phyloP scores from a whole-genome alignment of 192 early-diverging fungal genomes.

The Umbelopsis isabellina region DNA sequence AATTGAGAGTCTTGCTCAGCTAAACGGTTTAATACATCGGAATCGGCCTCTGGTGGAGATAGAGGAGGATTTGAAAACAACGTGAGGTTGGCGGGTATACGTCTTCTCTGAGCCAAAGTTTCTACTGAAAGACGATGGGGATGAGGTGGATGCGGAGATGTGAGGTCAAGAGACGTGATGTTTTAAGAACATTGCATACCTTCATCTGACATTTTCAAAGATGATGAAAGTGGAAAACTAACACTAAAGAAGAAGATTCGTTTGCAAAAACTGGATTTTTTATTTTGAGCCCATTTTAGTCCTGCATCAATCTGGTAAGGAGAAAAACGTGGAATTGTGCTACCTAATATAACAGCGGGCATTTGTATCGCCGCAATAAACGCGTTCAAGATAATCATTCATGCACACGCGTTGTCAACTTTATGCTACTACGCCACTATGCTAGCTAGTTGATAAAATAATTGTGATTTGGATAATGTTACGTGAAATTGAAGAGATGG shows the following conservation, averaged over 20 bases:
- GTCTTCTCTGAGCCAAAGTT: constrained; percentile 39
- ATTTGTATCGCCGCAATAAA: background rate
- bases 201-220: constrained; percentile 20
- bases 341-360: background rate
- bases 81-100: constrained; percentile 38
- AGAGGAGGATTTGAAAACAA: constrained; percentile 16
- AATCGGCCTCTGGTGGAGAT: background rate
- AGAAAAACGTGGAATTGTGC: constrained; percentile 21
- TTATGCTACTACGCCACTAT: too few species aligned
- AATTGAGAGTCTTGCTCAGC: constrained; percentile 61
- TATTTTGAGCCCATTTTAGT: background rate
- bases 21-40: constrained; percentile 43
- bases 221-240: background rate
- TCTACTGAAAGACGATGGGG: background rate
- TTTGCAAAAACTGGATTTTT: background rate
- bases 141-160: background rate
- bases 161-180: background rate
- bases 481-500: too few species aligned
- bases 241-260: background rate
- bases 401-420: too few species aligned
- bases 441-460: too few species aligned
- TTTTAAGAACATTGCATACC: background rate
- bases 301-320: constrained; percentile 2
- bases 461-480: too few species aligned
- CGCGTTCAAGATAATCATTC: too few species aligned